These are phyloP conservation scores for Stylonectria norvegica DNA, from an alignment of 2,329 filamentous ascomycete species.

Conservation along the genomic window DNA sequence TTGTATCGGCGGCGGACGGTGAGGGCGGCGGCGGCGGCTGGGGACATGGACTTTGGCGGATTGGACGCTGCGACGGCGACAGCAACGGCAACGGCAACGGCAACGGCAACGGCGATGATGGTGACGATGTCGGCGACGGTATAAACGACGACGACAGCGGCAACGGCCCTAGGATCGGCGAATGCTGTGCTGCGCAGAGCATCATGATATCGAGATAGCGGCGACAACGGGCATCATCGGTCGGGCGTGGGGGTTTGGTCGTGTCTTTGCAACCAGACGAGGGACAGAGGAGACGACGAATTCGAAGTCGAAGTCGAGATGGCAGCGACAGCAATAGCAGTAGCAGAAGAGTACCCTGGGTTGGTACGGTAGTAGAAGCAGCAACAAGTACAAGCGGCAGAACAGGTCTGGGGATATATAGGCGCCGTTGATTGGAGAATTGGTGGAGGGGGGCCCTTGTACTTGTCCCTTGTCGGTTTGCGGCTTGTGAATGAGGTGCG, in stretches of 20 bases:
- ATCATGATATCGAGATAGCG: slow-evolving; percentile 41
- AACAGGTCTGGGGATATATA: slow-evolving; percentile 22
- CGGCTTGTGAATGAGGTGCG: slow-evolving; percentile 14
- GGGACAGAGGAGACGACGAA: slow-evolving; percentile 2
- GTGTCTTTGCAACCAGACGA: not conserved
- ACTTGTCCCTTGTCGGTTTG: too few species aligned
- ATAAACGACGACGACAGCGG: slow-evolving; percentile 16
- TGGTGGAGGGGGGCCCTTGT: slow-evolving; percentile 15
- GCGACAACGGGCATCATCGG: slow-evolving; percentile 32
- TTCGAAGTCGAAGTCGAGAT: not conserved
- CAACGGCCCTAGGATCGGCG: slow-evolving; percentile 31
- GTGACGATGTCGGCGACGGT: not conserved
- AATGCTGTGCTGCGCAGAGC: slow-evolving; percentile 35
- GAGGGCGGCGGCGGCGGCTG: slow-evolving; percentile 14
- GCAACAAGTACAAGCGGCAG: slow-evolving; percentile 3
- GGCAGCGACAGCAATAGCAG: slow-evolving; percentile 1
- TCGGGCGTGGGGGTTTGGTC: slow-evolving; percentile 6
- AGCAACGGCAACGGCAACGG: not conserved
- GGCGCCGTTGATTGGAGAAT: slow-evolving; percentile 27
- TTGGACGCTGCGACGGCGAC: slow-evolving; percentile 8
- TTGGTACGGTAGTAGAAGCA: not conserved
- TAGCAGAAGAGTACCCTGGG: slow-evolving; percentile 1
- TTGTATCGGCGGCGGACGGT: slow-evolving; percentile 14
- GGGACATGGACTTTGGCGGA: slow-evolving; percentile 25
- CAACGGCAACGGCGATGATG: not conserved